Conservation (phyloP, 768 basidiomycete species). For the Pleurotus tuoliensis region DNA sequence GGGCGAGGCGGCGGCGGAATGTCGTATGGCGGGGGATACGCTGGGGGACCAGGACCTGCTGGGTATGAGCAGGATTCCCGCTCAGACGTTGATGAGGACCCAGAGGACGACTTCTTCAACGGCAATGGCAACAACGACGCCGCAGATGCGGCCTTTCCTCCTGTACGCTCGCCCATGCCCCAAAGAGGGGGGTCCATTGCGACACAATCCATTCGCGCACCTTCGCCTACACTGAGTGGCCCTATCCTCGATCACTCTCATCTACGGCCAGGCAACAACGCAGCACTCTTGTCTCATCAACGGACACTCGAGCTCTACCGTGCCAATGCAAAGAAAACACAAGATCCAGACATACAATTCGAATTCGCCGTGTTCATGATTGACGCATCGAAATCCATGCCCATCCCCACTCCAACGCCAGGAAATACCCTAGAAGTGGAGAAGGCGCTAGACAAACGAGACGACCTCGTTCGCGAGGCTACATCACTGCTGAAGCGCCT, state of each 20-base stretch:
- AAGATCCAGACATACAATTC: constrained; percentile 96
- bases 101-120: constrained; percentile 41
- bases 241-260: constrained; percentile 89
- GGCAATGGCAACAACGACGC: constrained; percentile 24
- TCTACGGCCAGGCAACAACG: constrained; percentile 88
- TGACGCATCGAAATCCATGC: constrained; percentile 89
- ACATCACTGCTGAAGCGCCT: constrained; percentile 82
- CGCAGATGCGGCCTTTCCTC: constrained; percentile 22
- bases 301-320: constrained; percentile 97
- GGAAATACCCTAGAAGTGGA: constrained; percentile 81
- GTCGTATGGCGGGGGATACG: neutral
- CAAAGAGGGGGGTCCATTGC: constrained; percentile 28
- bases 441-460: constrained; percentile 74
- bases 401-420: constrained; percentile 64
- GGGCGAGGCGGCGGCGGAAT: neutral
- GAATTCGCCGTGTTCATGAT: constrained; percentile 99
- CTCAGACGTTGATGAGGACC: constrained; percentile 3
- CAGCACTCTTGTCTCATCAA: constrained; percentile 90
- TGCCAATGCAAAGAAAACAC: constrained; percentile 96
- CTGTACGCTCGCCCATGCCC: constrained; percentile 17
- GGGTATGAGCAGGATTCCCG: constrained; percentile 3
- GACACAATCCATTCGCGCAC: constrained; percentile 57
- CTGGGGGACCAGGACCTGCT: neutral
- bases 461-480: constrained; percentile 88
- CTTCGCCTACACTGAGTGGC: constrained; percentile 61